Evolutionary conservation across 2,329 filamentous ascomycete genomes (phyloP).

Genomic region (Aspergillus hiratsukae): DNA sequence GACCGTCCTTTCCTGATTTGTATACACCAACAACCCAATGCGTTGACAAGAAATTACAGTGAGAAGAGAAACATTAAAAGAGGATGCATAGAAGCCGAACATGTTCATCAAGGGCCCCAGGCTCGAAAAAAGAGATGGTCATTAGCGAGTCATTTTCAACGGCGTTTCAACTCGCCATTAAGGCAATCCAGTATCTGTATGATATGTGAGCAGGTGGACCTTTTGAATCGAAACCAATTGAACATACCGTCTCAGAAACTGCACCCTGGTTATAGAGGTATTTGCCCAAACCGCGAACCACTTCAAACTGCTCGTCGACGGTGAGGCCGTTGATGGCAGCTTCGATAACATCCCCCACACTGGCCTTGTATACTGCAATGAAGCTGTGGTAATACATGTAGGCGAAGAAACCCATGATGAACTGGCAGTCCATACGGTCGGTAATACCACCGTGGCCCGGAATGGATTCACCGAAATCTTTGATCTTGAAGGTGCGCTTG

Average conservation of each 20-base stretch:
- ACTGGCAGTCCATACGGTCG: constrained; percentile 98
- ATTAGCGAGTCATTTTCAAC: constrained; percentile 16
- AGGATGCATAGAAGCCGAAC: constrained; percentile 7
- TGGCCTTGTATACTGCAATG: constrained; percentile 82
- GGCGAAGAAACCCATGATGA: constrained; percentile 98
- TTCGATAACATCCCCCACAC: constrained; percentile 83
- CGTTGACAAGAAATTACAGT: constrained; percentile 3
- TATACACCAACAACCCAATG: constrained; percentile 14
- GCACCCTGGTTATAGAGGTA: constrained; percentile 61
- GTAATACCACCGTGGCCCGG: constrained; percentile 97
- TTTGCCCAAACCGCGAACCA: constrained; percentile 58
- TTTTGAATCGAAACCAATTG: background rate
- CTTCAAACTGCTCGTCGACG: constrained; percentile 82
- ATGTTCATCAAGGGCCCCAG: constrained; percentile 5
- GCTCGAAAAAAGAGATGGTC: constrained; percentile 11
- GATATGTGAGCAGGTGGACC: constrained; percentile 12
- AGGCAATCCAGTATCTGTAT: constrained; percentile 35
- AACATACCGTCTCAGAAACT: constrained; percentile 50
- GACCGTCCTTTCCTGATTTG: constrained; percentile 1
- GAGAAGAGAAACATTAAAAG: constrained; percentile 8
- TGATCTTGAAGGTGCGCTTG: constrained; percentile 99
- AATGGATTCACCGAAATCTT: constrained; percentile 98
- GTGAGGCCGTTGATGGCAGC: constrained; percentile 84
- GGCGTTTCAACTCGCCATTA: constrained; percentile 31
- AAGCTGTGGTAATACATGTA: constrained; percentile 99